These are phyloP conservation scores for Cercospora nicotianae DNA, from an alignment of 2,329 filamentous ascomycete genomes.

Conservation along the genomic window DNA sequence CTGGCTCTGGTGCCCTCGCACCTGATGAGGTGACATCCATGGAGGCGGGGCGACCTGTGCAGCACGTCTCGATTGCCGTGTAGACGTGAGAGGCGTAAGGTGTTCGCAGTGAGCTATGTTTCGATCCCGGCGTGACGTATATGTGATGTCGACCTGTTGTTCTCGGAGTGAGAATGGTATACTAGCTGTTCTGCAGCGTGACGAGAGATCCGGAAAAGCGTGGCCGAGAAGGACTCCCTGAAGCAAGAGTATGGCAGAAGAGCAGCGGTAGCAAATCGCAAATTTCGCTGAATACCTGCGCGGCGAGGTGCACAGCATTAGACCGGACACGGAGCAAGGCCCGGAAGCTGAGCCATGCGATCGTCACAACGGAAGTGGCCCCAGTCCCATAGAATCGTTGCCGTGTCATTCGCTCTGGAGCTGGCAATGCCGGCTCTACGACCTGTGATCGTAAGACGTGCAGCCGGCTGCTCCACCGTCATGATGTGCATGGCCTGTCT, in stretches of 20 bases:
- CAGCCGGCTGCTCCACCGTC: background rate
- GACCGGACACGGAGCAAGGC: background rate
- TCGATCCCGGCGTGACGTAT: background rate
- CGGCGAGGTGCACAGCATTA: background rate
- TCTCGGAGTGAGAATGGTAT: background rate
- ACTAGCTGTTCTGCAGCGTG: background rate
- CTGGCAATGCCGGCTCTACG: background rate
- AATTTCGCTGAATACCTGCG: background rate
- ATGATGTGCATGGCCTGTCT: background rate
- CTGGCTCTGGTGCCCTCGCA: background rate
- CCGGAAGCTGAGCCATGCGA: background rate
- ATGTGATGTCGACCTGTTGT: background rate
- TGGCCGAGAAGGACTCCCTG: background rate
- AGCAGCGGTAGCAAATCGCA: background rate
- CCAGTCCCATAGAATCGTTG: background rate
- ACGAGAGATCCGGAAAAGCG: too few relatives aligned
- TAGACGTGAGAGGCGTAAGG: background rate
- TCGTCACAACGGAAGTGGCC: background rate
- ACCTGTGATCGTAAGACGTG: background rate
- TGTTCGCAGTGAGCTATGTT: background rate
- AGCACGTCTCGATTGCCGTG: background rate
- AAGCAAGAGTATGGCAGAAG: background rate
- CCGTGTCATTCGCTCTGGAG: background rate
- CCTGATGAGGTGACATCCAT: background rate
- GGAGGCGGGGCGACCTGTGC: background rate